Evolutionary conservation across 805 yeast genomes (phyloP).

Genomic region (Starmerella etchellsii): DNA sequence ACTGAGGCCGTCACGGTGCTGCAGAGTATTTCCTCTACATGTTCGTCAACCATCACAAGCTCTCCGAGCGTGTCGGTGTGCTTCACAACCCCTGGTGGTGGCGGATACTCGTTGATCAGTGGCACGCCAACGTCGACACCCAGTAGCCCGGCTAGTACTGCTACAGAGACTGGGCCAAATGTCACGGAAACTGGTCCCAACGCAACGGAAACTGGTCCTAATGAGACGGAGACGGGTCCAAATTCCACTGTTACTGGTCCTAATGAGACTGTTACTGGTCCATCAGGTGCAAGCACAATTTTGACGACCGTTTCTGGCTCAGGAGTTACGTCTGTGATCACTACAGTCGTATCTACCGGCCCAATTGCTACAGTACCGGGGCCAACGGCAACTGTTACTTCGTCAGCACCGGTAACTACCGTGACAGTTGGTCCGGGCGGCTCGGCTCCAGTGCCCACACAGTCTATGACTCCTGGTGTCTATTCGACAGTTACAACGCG

Average conservation of each 20-base stretch:
- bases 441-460: conserved; percentile 3
- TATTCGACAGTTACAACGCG: conserved; percentile 1
- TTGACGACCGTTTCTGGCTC: conserved; percentile 1
- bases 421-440: background rate
- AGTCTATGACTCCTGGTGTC: conserved; percentile 8
- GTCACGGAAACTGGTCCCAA: background rate
- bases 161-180: conserved; percentile 1
- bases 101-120: background rate
- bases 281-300: background rate
- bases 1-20: conserved; percentile 1
- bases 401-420: background rate
- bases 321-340: background rate
- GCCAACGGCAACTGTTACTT: background rate
- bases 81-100: conserved; percentile 1
- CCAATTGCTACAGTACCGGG: background rate
- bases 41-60: background rate
- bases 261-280: conserved; percentile 1
- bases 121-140: background rate
- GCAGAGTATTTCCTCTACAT: background rate
- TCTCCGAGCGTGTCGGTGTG: background rate
- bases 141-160: background rate
- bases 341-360: background rate
- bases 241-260: conserved; percentile 2
- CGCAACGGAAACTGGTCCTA: background rate
- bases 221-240: background rate